These are phyloP conservation scores for Daldinia decipiens DNA, from an alignment of 495 filamentous ascomycete species.

Conservation along the genomic window DNA sequence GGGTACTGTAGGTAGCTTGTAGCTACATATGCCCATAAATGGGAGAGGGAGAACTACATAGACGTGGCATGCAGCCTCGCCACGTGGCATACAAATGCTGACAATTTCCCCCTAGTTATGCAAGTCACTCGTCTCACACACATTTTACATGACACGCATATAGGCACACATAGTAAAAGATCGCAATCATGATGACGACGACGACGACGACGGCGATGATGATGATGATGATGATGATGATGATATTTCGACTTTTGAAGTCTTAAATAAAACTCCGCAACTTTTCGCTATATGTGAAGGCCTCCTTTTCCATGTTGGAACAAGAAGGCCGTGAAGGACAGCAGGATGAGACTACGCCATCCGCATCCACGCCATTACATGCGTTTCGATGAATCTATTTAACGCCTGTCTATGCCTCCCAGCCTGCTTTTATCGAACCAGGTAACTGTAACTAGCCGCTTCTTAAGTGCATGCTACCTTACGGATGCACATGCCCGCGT, in stretches of 20 bases:
- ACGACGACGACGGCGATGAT: not conserved
- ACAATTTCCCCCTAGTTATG: slow-evolving; percentile 12
- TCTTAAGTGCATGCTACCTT: not conserved
- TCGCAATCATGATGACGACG: not conserved
- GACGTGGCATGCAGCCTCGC: slow-evolving; percentile 32
- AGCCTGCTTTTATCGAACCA: not conserved
- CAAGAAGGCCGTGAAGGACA: not conserved
- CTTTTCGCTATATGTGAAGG: not conserved
- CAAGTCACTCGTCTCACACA: slow-evolving; percentile 9
- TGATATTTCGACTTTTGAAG: not conserved
- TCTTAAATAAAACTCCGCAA: not conserved
- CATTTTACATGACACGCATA: not conserved
- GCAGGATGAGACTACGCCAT: not conserved
- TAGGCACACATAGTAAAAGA: not conserved
- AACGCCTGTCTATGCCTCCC: not conserved
- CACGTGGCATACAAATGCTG: slow-evolving; percentile 29
- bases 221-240: not conserved
- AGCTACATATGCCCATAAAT: not conserved
- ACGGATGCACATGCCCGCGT: not conserved
- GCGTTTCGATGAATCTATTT: not conserved
- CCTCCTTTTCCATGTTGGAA: slow-evolving; percentile 1
- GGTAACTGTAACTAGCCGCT: not conserved
- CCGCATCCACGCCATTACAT: not conserved
- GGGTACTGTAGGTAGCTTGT: not conserved
- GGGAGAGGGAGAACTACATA: not conserved